A percentile compares a stretch with the other conserved stretches of the same genome.
Conservation (phyloP, 2,329 filamentous ascomycete species). For the Verticillium zaregamsianum region DNA sequence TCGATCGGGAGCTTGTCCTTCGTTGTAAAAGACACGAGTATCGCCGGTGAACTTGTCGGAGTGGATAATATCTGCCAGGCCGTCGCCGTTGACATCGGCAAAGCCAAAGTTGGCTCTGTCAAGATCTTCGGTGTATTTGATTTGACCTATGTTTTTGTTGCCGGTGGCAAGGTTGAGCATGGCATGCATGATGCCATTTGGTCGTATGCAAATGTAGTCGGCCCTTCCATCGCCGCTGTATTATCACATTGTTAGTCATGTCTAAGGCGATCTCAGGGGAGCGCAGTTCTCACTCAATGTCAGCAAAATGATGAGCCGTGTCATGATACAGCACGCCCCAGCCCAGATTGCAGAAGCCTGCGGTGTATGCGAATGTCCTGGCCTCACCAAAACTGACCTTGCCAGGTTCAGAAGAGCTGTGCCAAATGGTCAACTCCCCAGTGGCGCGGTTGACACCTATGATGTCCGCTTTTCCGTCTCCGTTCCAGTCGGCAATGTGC, state of each 20-base stretch:
- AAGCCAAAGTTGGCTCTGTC: slow-evolving; percentile 31
- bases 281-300: slow-evolving; percentile 14
- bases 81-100: slow-evolving; percentile 29
- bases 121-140: slow-evolving; percentile 20
- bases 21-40: slow-evolving; percentile 1
- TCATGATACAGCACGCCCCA: slow-evolving; percentile 20
- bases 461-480: slow-evolving; percentile 1
- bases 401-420: neutral
- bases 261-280: neutral
- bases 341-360: slow-evolving; percentile 16
- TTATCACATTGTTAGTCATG: neutral
- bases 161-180: slow-evolving; percentile 7
- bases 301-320: slow-evolving; percentile 23
- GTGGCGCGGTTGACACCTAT: neutral
- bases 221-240: slow-evolving; percentile 18
- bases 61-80: slow-evolving; percentile 3
- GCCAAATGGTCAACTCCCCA: neutral
- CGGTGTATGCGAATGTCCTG: neutral
- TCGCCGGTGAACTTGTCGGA: slow-evolving; percentile 7
- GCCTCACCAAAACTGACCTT: neutral
- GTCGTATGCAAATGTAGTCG: slow-evolving; percentile 28
- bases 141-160: slow-evolving; percentile 17
- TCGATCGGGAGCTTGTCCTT: neutral
- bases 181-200: slow-evolving; percentile 14
- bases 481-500: slow-evolving; percentile 6